phyloP scores from a whole-genome alignment of 2,329 filamentous ascomycete species.

The Fonsecaea erecta region DNA sequence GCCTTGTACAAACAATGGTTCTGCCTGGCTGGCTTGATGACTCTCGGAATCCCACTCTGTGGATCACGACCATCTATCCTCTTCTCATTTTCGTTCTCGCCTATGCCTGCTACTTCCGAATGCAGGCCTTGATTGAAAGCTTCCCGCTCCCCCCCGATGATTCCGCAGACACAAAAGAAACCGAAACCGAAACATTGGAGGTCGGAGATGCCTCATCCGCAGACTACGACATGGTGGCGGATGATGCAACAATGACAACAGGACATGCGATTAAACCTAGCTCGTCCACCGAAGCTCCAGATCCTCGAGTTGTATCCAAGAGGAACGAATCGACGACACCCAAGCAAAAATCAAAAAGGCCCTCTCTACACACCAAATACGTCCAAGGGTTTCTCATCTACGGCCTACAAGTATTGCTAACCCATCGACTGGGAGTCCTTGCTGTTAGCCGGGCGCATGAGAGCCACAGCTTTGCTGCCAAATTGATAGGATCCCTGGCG shows the following conservation, averaged over 20 bases:
- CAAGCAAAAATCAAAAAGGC: slow-evolving; percentile 1
- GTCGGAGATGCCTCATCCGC: not conserved
- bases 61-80: slow-evolving; percentile 11
- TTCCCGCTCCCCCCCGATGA: not conserved
- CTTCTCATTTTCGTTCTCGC: slow-evolving; percentile 1
- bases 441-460: not conserved
- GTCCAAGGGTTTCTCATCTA: slow-evolving; percentile 6
- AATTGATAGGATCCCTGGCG: slow-evolving; percentile 4
- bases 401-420: slow-evolving; percentile 5
- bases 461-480: not conserved
- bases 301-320: not conserved
- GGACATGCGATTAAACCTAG: not conserved
- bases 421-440: slow-evolving; percentile 6
- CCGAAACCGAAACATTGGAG: not conserved
- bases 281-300: not conserved
- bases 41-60: slow-evolving; percentile 11
- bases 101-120: slow-evolving; percentile 1
- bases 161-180: slow-evolving; percentile 1
- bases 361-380: slow-evolving; percentile 5
- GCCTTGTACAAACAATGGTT: slow-evolving; percentile 1
- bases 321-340: not conserved
- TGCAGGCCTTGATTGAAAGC: slow-evolving; percentile 8
- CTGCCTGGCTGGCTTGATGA: slow-evolving; percentile 5
- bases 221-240: slow-evolving; percentile 13
- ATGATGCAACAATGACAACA: slow-evolving; percentile 2